Evolutionary conservation across 164 flowering plant species (phyloP).

Genomic region (Chimonanthus salicifolius): DNA sequence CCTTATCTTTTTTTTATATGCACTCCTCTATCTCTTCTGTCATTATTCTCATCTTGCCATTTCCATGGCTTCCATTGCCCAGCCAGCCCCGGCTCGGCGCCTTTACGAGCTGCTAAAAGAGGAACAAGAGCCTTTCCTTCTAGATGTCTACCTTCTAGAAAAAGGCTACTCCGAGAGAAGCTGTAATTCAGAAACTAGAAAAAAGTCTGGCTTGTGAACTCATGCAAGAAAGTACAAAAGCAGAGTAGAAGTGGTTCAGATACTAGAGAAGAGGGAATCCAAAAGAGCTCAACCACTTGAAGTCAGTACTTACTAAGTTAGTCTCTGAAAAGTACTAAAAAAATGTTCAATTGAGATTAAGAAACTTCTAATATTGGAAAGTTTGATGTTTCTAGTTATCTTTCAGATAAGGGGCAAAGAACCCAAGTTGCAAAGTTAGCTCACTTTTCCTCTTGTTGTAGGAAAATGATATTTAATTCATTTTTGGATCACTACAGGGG

Average conservation of each 20-base stretch:
- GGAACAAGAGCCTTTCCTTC: slow-evolving; percentile 65
- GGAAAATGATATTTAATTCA: slow-evolving; percentile 11
- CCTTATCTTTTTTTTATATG: too few species aligned
- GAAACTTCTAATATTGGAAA: slow-evolving; percentile 7
- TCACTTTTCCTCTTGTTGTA: slow-evolving; percentile 33
- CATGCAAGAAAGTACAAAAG: slow-evolving; percentile 3
- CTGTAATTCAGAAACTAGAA: slow-evolving; percentile 9
- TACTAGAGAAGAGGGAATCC: slow-evolving; percentile 15
- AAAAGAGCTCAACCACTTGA: slow-evolving; percentile 24
- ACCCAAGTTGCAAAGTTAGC: slow-evolving; percentile 18
- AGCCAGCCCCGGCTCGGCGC: slow-evolving; percentile 18
- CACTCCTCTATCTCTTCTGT: too few species aligned
- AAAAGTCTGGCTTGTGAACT: slow-evolving; percentile 13
- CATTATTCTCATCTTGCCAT: too few species aligned
- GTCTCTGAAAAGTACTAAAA: slow-evolving; percentile 7
- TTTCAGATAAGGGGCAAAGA: neutral
- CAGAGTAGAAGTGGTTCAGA: slow-evolving; percentile 6
- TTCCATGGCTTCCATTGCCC: too few species aligned
- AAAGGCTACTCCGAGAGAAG: slow-evolving; percentile 32
- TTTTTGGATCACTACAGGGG: too few species aligned
- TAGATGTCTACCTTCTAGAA: slow-evolving; percentile 48
- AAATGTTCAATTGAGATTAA: slow-evolving; percentile 1
- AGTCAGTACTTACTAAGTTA: slow-evolving; percentile 29
- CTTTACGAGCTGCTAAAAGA: slow-evolving; percentile 56
- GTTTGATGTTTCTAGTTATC: slow-evolving; percentile 1